Evolutionary conservation across 1,284 basidiomycete genomes (phyloP), one percentile per base, ranked within the genome.

Genomic region (Exobasidium cylindrosporum): DNA sequence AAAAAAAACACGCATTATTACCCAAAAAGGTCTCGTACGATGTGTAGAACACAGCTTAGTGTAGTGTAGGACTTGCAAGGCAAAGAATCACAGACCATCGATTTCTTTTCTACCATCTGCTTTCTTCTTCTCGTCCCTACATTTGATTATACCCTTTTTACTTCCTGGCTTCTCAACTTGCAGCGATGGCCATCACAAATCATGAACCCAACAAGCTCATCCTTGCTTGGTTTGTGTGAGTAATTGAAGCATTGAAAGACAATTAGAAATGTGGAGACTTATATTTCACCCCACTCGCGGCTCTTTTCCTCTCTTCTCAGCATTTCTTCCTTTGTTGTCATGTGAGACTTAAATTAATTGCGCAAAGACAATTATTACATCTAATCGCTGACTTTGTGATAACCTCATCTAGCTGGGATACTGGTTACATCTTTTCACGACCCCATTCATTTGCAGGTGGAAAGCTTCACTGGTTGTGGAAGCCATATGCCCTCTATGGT

Each of bases 401-500:
- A 14, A 44, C 32, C n/a, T n/a, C n/a, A n/a, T n/a, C 7, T 14
- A 59, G 58, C 17, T 74, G 72, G 72, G 72, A 74, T 60, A 58
- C 65, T n/a, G 65, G 66, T 35, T 74, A 71, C 66, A 69, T 74
- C 29, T 61, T 74, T 2, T 46, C 66, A 21, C 71, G 73, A 26
- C 71, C 71, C 0, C 62, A 69, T 29, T 67, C 66, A 30, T 66
- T 74, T 60, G 62, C 62, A 28, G 70, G 91, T 83, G 85, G 66
- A 82, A 60, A 73, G 68, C 76, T 72, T 24, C 57, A 61, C 32
- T 67, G 49, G 57, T 30, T 58, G 40, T 66, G 60, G 63, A 52
- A 67, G 13, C 69, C 68, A 10, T 70, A 75, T 60, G 57, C 61
- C 40, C 74, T 89, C 30, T 91, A 92, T 79, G 87, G 88, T 69